Evolutionary conservation across 345 rosid species (phyloP).

Genomic region (Adansonia digitata): DNA sequence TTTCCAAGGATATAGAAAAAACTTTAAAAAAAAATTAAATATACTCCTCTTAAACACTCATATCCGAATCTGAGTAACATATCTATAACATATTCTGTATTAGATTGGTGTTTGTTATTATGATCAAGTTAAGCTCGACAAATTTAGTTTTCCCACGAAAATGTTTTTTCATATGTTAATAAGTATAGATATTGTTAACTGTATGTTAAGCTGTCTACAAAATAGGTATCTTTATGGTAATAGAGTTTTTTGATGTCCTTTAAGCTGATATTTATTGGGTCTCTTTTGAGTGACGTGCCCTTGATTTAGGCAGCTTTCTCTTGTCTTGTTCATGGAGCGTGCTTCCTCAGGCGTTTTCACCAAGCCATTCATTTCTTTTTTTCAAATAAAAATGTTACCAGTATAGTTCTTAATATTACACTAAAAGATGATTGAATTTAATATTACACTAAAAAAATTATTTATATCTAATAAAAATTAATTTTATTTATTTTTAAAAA

Average conservation of each 20-base stretch:
- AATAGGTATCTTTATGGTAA: background rate
- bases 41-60: too few species aligned
- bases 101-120: background rate
- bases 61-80: too few species aligned
- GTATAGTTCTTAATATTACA: background rate
- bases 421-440: too few species aligned
- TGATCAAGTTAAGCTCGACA: background rate
- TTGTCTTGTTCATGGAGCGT: background rate
- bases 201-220: too few species aligned
- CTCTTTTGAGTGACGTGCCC: background rate
- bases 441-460: too few species aligned
- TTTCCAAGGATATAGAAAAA: too few species aligned
- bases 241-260: background rate
- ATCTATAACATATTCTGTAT: too few species aligned
- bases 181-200: background rate
- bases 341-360: background rate
- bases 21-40: too few species aligned
- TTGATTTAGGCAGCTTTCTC: background rate
- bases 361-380: background rate
- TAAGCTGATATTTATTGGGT: background rate
- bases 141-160: background rate
- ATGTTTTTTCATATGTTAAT: background rate
- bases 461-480: too few species aligned
- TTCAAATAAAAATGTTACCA: background rate
- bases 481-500: too few species aligned